Conservation (phyloP, 768 basidiomycete genomes). For the Inosperma sp. region DNA sequence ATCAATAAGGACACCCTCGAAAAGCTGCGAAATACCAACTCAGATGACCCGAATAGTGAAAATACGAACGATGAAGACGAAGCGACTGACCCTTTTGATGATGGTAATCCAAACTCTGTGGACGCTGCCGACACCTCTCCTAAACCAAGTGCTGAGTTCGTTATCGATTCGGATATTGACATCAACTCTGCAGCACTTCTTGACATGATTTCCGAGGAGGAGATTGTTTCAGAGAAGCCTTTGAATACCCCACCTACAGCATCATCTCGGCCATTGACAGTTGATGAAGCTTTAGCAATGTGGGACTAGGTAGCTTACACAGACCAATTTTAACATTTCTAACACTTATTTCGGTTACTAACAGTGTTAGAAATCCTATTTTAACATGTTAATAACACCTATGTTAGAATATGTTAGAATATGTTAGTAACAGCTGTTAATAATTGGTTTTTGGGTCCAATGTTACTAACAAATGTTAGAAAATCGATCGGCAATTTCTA, state of each 20-base stretch:
- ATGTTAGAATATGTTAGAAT: too few relatives aligned
- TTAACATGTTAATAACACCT: too few relatives aligned
- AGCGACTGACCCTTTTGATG: not conserved
- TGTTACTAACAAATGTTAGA: not conserved
- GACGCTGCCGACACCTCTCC: not conserved
- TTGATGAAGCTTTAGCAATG: constrained; percentile 6
- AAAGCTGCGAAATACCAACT: not conserved
- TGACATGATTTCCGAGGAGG: constrained; percentile 3
- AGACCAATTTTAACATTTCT: too few relatives aligned
- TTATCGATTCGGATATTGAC: constrained; percentile 2
- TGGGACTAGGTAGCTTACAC: constrained; percentile 1
- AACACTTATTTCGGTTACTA: too few relatives aligned
- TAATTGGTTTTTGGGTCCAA: too few relatives aligned
- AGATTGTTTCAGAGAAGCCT: not conserved
- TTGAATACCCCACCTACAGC: not conserved
- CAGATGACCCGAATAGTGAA: not conserved
- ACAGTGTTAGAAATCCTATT: too few relatives aligned
- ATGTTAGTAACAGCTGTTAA: too few relatives aligned
- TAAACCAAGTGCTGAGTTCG: not conserved
- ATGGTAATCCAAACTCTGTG: not conserved
- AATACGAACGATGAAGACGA: not conserved
- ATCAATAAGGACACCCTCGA: constrained; percentile 1
- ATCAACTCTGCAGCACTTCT: not conserved
- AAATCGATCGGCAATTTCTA: not conserved
- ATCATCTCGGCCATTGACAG: not conserved